Base-by-base conservation (phyloP, 2,329 filamentous ascomycete species). In the Apiospora arundinis region DNA sequence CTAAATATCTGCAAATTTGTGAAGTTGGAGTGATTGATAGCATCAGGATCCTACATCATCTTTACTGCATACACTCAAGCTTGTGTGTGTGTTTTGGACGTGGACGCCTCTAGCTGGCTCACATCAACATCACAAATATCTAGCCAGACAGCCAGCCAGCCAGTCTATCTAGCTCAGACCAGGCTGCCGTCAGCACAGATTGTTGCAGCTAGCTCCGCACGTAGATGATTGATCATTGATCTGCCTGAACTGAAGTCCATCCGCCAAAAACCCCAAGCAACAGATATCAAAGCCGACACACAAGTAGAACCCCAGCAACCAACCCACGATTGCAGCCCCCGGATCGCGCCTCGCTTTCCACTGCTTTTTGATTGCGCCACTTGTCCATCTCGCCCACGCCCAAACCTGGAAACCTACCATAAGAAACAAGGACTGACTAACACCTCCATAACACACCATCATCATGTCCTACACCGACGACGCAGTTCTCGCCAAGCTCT, bases 381-480 rank as follows among this genome's bases (percentile, higher is more conserved):
- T n/a, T 32, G 42, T 40, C 32, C 9, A 40, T 32, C 21, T 63
- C 56, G 9, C 56, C 56, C 18, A n/a, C 32, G 40, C 28, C 56
- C 56, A 63, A 48, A 23, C 32, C 56, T 40, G 56, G 32, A 40
- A 40, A 12, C n/a, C n/a, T n/a, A n/a, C 56, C 42, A 45, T 45
- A 16, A 16, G 14, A 56, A 32, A 63, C 56, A 63, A 37, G 32
- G 56, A 40, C 56, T 63, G 28, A 32, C 32, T 63, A 63, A 63
- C 56, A 63, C 21, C 56, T 40, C 56, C 21, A 63, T 40, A 67
- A 63, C 69, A 49, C 45, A 23, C 66, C n/a, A 12, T 71, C 71
- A 82, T 72, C 73, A 98, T 99, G 95, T 92, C 96, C 65, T 98
- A 97, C 84, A 96, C 93, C 75, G 95, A 98, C 83, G 96, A 99